Base-by-base conservation (phyloP, 129 eudicot genomes). In the Daucus carota region DNA sequence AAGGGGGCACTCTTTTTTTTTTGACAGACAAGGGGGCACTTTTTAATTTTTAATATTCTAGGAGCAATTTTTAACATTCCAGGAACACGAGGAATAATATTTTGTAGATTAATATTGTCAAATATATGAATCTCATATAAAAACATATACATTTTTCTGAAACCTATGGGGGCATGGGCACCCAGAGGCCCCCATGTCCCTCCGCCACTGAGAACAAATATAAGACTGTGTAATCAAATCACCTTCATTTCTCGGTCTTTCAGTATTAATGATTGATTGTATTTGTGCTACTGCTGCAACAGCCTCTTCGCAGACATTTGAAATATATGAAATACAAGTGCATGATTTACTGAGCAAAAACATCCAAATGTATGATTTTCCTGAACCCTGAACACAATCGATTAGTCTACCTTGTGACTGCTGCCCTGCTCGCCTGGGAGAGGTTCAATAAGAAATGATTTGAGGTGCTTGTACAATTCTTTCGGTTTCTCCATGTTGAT, bases 401-500 rank as follows among this genome's bases (percentile, higher is more conserved):
- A 26, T 74, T 63, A 83, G 48, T 78, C 87, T 1, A 73, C 52
- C 78, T 81, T 78, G 63, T 42, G 42, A 54, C 33, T 46, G 38
- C 38, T 40, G 69, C 78, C 81, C 42, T 86, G 79, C 72, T 3
- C 72, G 38, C 73, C 72, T 8, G 85, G 80, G 32, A 43, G 72
- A 14, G 88, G 69, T 76, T 65, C 70, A 31, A 24, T 0, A 14
- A 90, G 96, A 83, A 86, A 88, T 20, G 87, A 86, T 81, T 88
- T 92, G 82, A 90, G 45, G 76, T 86, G 77, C 46, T 83, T 88
- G 81, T 79, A 88, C 10, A 92, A 62, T 81, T 85, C 90, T 84
- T 90, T 92, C 2, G 98, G 84, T 73, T 90, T 90, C 87, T 92
- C 97, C 57, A 86, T 74, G 73, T 90, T 92, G 45, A 92, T 82